Conservation (phyloP, 2,329 filamentous ascomycete genomes). For the Aureobasidium melanogenum region DNA sequence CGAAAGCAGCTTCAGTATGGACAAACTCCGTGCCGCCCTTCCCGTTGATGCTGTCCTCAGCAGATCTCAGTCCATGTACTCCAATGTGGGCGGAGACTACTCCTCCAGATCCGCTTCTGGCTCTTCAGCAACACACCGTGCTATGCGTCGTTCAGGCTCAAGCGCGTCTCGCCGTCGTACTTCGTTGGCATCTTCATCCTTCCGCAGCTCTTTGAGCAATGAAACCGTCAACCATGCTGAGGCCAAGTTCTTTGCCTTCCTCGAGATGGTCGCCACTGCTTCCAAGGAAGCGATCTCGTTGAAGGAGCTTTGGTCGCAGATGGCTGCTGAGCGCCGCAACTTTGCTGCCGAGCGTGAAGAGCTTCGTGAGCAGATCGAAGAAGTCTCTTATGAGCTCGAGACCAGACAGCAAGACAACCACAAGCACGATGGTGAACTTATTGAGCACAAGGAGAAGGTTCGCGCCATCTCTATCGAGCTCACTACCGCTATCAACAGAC, state of each 20-base stretch:
- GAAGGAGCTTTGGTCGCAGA: constrained; percentile 23
- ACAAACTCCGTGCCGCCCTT: constrained; percentile 7
- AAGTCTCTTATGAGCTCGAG: constrained; percentile 21
- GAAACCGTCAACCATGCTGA: constrained; percentile 24
- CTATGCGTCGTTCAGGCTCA: background rate
- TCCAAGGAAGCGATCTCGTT: constrained; percentile 23
- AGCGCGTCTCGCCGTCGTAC: constrained; percentile 14
- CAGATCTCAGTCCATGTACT: constrained; percentile 8
- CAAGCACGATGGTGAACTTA: constrained; percentile 18
- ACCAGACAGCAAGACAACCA: constrained; percentile 17
- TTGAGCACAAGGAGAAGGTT: constrained; percentile 23
- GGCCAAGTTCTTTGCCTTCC: constrained; percentile 24
- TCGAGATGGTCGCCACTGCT: constrained; percentile 24
- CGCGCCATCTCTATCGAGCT: constrained; percentile 19
- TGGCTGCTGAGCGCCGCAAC: constrained; percentile 23
- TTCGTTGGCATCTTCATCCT: constrained; percentile 20
- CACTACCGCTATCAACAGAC: constrained; percentile 18
- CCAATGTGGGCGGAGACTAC: background rate
- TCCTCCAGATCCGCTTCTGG: constrained; percentile 1
- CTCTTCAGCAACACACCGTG: background rate
- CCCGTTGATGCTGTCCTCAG: constrained; percentile 7
- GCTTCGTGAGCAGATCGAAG: constrained; percentile 22
- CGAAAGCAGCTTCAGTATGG: background rate
- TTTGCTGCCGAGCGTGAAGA: constrained; percentile 23
- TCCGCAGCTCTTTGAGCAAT: constrained; percentile 22